A percentile compares a stretch with the other conserved stretches of the same genome.
These are phyloP conservation scores for Hymenoscyphus scutula DNA, from an alignment of 2,329 filamentous ascomycete genomes.

Conservation along the genomic window DNA sequence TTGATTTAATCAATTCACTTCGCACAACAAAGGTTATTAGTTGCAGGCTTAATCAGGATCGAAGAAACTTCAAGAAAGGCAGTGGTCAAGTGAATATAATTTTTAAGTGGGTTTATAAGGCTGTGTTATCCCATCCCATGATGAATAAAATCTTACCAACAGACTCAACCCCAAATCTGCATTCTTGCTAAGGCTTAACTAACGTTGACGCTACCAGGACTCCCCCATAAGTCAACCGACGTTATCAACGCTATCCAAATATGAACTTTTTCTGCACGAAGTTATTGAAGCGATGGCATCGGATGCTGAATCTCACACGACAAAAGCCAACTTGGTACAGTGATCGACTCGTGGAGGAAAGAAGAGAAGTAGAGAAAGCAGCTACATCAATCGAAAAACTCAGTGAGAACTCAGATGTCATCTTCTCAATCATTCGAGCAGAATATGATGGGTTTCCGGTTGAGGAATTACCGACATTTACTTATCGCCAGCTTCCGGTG, in stretches of 20 bases:
- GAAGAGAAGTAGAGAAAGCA: neutral
- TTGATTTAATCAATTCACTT: too few species aligned
- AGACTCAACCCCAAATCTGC: too few species aligned
- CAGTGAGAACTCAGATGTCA: slow-evolving; percentile 40
- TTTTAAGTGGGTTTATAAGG: too few species aligned
- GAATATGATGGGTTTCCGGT: slow-evolving; percentile 38
- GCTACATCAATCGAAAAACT: slow-evolving; percentile 13
- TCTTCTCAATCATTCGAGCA: slow-evolving; percentile 39
- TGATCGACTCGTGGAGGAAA: neutral
- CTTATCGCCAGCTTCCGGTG: slow-evolving; percentile 21
- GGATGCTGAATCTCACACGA: neutral
- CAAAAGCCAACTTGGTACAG: neutral
- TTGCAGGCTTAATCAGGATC: too few species aligned
- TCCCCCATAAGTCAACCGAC: too few species aligned
- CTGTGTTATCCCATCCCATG: too few species aligned
- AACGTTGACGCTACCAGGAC: too few species aligned
- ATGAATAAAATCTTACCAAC: too few species aligned
- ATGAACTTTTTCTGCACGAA: neutral
- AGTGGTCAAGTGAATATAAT: too few species aligned
- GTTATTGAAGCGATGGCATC: neutral
- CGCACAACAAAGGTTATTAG: too few species aligned
- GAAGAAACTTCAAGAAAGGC: too few species aligned
- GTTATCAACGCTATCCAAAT: neutral
- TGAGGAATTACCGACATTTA: slow-evolving; percentile 22
- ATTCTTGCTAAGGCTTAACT: too few species aligned